Base-by-base conservation (phyloP, 768 basidiomycete species). In the Tulasnella calospora region DNA sequence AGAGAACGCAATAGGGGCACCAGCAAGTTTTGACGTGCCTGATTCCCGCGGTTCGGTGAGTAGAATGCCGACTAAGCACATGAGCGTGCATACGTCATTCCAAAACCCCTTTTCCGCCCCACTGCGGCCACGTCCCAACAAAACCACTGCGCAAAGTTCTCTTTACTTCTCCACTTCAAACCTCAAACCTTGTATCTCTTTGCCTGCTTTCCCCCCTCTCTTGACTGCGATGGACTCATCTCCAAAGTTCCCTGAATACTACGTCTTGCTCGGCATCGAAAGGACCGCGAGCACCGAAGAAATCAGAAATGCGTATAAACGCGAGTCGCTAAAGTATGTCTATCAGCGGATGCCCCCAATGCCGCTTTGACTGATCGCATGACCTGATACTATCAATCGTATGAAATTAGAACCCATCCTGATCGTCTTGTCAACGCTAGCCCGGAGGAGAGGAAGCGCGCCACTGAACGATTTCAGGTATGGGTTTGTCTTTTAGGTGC, bases 381-480 rank as follows among this genome's bases (percentile, higher is more conserved):
- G 74, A 80, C 6, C 8, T 77, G 19, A 15, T 33, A 47, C 17
- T 15, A 33, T 36, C 40, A 36, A 41, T 27, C 12, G 19, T 57
- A 78, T 80, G 38, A 38, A 38, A 38, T 23, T 80, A 95, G 92
- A 84, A 96, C 94, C 1, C 96, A 98, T 83, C 96, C 96, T 3
- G 96, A 98, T 83, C 87, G 96, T 80, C 86, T 96, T 33, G 86
- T 86, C 23, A 92, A 90, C 79, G 93, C 90, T 4, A 90, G 89
- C 5, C 87, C 89, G 27, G 86, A 87, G n/a, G 92, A 96, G 84
- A 92, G 88, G 84, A 89, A 88, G 81, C 83, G 82, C 19, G 91
- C 95, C 0, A 98, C 96, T 2, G 95, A 95, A 84, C 87, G 88
- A 77, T 97, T 96, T 83, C 94, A 95, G 87, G 94, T 91, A 80